phyloP scores from a whole-genome alignment of 352 stramenopile species.

The Thalassiosira sp. region DNA sequence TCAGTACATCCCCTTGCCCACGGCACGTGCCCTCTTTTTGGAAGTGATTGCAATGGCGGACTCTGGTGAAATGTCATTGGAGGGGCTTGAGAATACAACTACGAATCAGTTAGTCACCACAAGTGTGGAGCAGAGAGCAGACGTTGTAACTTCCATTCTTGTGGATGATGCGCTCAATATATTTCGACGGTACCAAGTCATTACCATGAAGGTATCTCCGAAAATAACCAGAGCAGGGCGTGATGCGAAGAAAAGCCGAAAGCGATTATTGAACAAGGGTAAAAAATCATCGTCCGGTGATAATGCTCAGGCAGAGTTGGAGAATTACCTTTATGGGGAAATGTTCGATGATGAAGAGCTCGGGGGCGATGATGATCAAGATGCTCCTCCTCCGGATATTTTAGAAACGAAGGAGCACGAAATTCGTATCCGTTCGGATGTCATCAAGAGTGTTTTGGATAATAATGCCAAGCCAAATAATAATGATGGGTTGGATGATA shows the following conservation, averaged over 20 bases:
- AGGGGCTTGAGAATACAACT: neutral
- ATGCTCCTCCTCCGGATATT: neutral
- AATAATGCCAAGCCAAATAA: neutral
- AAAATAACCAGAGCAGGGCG: slow-evolving; percentile 5
- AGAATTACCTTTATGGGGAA: slow-evolving; percentile 59
- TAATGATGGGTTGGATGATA: no score
- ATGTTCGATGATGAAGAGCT: slow-evolving; percentile 37
- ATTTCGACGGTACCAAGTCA: slow-evolving; percentile 57
- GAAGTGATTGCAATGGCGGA: slow-evolving; percentile 51
- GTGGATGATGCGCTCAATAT: slow-evolving; percentile 41
- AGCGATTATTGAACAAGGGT: slow-evolving; percentile 37
- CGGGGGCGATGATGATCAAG: neutral
- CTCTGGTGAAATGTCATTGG: neutral
- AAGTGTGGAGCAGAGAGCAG: slow-evolving; percentile 21
- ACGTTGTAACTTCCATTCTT: slow-evolving; percentile 47
- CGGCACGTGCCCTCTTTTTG: slow-evolving; percentile 43
- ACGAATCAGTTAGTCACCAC: neutral
- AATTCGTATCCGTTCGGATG: slow-evolving; percentile 50
- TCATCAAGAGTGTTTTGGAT: slow-evolving; percentile 27
- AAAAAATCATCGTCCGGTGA: slow-evolving; percentile 10
- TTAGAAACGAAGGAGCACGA: slow-evolving; percentile 49
- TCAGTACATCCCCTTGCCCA: slow-evolving; percentile 50
- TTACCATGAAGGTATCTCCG: slow-evolving; percentile 33
- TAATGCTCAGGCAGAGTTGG: slow-evolving; percentile 40
- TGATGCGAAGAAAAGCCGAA: slow-evolving; percentile 24